Conservation (phyloP, 768 basidiomycete species). For the Boletus eberwhitei region DNA sequence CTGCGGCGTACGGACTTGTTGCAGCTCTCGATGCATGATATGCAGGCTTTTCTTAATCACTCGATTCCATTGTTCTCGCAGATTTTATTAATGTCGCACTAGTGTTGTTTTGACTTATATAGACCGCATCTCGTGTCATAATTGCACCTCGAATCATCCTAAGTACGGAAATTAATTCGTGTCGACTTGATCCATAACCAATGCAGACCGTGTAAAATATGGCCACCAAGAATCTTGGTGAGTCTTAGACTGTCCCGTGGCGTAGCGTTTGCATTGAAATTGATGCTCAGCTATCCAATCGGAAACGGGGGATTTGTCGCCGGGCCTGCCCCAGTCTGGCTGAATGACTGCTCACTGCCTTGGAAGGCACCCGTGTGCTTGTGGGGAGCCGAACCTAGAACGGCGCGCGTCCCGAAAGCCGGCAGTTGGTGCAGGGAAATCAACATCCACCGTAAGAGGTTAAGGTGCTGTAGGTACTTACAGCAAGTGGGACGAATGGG, state of each 20-base stretch:
- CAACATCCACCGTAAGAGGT: not conserved
- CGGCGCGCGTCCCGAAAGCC: too few relatives aligned
- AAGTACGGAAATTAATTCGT: not conserved
- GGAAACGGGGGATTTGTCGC: conserved; percentile 1
- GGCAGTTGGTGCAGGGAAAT: not conserved
- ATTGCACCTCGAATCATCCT: not conserved
- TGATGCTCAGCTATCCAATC: conserved; percentile 5
- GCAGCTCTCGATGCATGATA: conserved; percentile 41
- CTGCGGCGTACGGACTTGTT: conserved; percentile 61
- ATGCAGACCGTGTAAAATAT: not conserved
- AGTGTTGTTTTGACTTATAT: not conserved
- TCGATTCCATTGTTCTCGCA: not conserved
- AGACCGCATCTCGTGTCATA: conserved; percentile 3
- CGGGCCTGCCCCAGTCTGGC: not conserved
- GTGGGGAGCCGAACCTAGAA: too few relatives aligned
- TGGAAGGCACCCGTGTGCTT: not conserved
- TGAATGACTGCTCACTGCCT: too few relatives aligned
- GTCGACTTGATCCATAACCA: not conserved
- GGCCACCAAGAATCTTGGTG: too few relatives aligned
- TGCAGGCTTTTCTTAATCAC: not conserved
- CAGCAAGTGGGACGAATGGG: too few relatives aligned
- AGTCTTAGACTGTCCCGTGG: not conserved
- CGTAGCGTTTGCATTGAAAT: not conserved
- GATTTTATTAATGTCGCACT: not conserved
- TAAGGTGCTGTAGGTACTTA: too few relatives aligned